A percentile compares a stretch with the other conserved stretches of the same genome.
These are phyloP conservation scores for Claviceps sorghi DNA, from an alignment of 2,329 filamentous ascomycete species.

Conservation along the genomic window DNA sequence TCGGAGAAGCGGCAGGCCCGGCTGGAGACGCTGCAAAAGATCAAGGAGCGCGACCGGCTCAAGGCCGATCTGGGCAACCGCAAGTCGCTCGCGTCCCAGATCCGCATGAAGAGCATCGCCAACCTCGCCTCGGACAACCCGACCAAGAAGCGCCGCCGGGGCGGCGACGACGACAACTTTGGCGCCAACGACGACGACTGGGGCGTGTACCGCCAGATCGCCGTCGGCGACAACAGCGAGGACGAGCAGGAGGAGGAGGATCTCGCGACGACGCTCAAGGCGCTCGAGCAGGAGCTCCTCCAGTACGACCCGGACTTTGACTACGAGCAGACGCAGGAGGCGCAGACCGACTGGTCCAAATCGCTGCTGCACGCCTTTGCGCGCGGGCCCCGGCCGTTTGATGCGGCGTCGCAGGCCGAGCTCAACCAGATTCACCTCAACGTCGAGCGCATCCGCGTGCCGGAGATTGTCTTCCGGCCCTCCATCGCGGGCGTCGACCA, in stretches of 20 bases:
- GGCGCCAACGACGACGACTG: slow-evolving; percentile 96
- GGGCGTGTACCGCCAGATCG: slow-evolving; percentile 90
- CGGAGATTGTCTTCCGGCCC: slow-evolving; percentile 85
- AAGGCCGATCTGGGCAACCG: slow-evolving; percentile 93
- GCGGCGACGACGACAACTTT: slow-evolving; percentile 89
- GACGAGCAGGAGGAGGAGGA: slow-evolving; percentile 92
- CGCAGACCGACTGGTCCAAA: slow-evolving; percentile 91
- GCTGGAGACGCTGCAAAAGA: slow-evolving; percentile 56
- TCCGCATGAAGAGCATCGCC: slow-evolving; percentile 95
- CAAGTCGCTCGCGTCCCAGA: slow-evolving; percentile 89
- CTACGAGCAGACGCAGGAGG: slow-evolving; percentile 81
- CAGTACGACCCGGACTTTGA: slow-evolving; percentile 78
- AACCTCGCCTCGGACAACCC: slow-evolving; percentile 87
- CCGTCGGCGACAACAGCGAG: slow-evolving; percentile 65
- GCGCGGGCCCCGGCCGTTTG: slow-evolving; percentile 74
- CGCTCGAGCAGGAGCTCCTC: slow-evolving; percentile 71
- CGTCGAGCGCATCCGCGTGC: slow-evolving; percentile 86
- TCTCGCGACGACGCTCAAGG: slow-evolving; percentile 55
- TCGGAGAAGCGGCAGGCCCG: slow-evolving; percentile 65
- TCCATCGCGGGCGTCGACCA: slow-evolving; percentile 87
- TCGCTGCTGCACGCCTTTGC: slow-evolving; percentile 79
- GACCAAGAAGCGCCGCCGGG: slow-evolving; percentile 67
- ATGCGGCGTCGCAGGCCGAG: slow-evolving; percentile 63
- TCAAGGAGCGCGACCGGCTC: slow-evolving; percentile 84
- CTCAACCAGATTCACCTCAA: slow-evolving; percentile 87